These are phyloP conservation scores for Rutstroemia sp. DNA, from an alignment of 2,329 filamentous ascomycete species.

Conservation along the genomic window DNA sequence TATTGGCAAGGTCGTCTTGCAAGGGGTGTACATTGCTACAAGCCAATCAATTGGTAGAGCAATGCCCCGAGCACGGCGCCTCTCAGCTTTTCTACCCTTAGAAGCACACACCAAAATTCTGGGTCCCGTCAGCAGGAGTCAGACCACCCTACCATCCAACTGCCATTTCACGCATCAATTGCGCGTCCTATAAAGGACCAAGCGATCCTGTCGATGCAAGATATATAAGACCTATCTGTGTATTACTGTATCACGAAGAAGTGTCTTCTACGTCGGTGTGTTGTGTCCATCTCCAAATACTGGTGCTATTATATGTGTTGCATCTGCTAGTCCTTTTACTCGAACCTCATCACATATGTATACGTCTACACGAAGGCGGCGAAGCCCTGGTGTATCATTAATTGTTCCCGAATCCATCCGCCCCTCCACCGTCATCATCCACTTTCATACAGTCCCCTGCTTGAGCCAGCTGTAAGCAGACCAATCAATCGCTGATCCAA, in stretches of 20 bases:
- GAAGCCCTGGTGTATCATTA: background rate
- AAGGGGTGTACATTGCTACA: background rate
- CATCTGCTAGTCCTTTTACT: no score
- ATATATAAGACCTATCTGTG: no score
- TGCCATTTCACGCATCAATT: background rate
- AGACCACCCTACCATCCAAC: background rate
- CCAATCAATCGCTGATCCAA: background rate
- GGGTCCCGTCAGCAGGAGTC: background rate
- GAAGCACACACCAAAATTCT: background rate
- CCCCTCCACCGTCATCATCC: background rate
- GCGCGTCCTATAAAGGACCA: background rate
- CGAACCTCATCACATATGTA: no score
- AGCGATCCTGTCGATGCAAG: no score
- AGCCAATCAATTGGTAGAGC: background rate
- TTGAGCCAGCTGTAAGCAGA: background rate
- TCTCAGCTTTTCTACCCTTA: background rate
- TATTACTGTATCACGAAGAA: no score
- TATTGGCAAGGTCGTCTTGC: background rate
- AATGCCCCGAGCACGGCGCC: background rate
- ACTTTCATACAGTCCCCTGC: slow-evolving; percentile 7
- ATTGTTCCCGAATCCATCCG: background rate
- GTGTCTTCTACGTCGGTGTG: no score
- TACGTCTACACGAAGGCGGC: background rate
- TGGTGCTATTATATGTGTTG: no score
- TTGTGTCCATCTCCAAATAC: no score